Evolutionary conservation across 768 basidiomycete genomes (phyloP).

Genomic region (Xerocomus spinulosus): DNA sequence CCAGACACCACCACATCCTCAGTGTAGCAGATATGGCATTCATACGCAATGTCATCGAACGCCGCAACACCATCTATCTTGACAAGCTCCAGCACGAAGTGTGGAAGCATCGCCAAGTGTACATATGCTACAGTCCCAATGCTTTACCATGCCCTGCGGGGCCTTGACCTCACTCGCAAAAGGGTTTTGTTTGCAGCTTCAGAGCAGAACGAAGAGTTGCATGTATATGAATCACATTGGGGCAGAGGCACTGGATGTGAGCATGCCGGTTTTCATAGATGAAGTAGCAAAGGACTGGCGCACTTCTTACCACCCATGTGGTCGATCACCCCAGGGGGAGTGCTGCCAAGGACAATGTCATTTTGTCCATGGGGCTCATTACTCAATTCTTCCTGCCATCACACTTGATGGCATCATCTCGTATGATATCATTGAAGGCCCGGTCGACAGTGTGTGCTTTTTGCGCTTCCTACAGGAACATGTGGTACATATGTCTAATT

Average conservation of each 20-base stretch:
- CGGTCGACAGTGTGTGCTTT: not conserved
- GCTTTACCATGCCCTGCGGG: not conserved
- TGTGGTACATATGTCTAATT: too few species aligned
- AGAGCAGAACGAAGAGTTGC: slow-evolving; percentile 2
- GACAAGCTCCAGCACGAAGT: not conserved
- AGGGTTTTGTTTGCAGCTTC: not conserved
- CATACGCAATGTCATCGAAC: not conserved
- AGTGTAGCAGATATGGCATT: too few species aligned
- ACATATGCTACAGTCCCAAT: not conserved
- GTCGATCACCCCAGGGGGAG: not conserved
- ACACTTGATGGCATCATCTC: not conserved
- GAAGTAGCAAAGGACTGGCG: slow-evolving; percentile 15
- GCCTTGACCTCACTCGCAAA: not conserved
- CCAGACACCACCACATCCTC: too few species aligned
- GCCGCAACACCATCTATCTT: not conserved
- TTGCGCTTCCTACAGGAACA: slow-evolving; percentile 2
- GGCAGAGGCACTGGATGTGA: too few species aligned
- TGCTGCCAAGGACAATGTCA: not conserved
- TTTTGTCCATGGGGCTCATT: not conserved
- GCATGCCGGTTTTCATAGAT: too few species aligned
- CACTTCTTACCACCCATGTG: not conserved
- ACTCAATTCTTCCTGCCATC: not conserved
- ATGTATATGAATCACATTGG: too few species aligned
- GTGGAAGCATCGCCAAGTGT: not conserved
- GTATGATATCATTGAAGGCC: not conserved